These are phyloP conservation scores for Metschnikowia matae DNA, from an alignment of 805 yeast genomes.

Conservation along the genomic window DNA sequence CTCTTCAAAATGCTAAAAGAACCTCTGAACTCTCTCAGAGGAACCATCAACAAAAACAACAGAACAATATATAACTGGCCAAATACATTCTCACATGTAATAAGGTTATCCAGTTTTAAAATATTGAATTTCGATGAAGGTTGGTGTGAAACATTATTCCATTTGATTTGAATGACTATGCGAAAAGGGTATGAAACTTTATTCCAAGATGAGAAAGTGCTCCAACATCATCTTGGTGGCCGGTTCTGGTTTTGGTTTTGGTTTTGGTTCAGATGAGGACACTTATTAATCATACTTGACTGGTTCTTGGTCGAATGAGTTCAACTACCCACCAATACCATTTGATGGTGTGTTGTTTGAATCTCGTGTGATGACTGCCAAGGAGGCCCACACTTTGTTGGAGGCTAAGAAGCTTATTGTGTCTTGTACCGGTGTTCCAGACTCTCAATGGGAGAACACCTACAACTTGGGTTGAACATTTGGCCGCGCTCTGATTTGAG, in stretches of 20 bases:
- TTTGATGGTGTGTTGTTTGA: slow-evolving; percentile 96
- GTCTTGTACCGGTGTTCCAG: slow-evolving; percentile 85
- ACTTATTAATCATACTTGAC: slow-evolving; percentile 97
- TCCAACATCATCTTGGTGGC: slow-evolving; percentile 87
- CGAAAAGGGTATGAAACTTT: too few species aligned
- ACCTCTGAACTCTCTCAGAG: too few species aligned
- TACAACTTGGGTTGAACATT: too few species aligned
- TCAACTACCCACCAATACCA: slow-evolving; percentile 96
- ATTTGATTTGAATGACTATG: too few species aligned
- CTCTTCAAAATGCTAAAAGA: too few species aligned
- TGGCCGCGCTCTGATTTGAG: too few species aligned
- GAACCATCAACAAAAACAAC: too few species aligned
- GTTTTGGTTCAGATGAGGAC: slow-evolving; percentile 93
- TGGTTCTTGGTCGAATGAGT: slow-evolving; percentile 90
- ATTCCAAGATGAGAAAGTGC: slow-evolving; percentile 88
- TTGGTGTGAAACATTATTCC: too few species aligned
- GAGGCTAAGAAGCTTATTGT: slow-evolving; percentile 93
- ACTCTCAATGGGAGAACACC: slow-evolving; percentile 86
- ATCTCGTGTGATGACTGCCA: slow-evolving; percentile 95
- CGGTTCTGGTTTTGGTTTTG: slow-evolving; percentile 99
- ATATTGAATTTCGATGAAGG: too few species aligned
- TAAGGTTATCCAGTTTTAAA: too few species aligned
- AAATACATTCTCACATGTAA: too few species aligned
- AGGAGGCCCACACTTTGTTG: slow-evolving; percentile 90
- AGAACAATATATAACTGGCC: too few species aligned